Percentiles rank a stretch among this genome's conserved stretches.
phyloP scores from a whole-genome alignment of 2,329 filamentous ascomycete genomes.

The Sporothrix sp. region DNA sequence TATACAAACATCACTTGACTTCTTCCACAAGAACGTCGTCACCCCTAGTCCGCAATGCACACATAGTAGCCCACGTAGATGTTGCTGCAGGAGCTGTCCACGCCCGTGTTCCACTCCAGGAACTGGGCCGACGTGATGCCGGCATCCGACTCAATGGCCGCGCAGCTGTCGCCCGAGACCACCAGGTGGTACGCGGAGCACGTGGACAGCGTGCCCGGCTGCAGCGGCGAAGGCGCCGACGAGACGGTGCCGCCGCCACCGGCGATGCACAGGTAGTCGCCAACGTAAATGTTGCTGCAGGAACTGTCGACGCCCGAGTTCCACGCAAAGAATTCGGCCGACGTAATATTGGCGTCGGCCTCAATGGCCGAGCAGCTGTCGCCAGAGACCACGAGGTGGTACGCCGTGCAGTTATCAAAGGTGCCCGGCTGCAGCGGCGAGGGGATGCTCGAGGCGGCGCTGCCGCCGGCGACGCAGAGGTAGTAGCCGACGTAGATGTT shows the following conservation, averaged over 20 bases:
- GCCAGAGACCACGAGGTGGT: constrained; percentile 24
- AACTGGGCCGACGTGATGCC: constrained; percentile 15
- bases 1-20: too few species aligned
- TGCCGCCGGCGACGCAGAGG: constrained; percentile 2
- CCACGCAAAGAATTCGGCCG: constrained; percentile 14
- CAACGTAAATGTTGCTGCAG: constrained; percentile 18
- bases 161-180: constrained; percentile 25
- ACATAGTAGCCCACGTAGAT: constrained; percentile 18
- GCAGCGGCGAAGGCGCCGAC: constrained; percentile 10
- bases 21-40: too few species aligned
- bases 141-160: constrained; percentile 13
- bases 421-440: constrained; percentile 15
- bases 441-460: not conserved
- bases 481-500: constrained; percentile 10
- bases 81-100: constrained; percentile 17
- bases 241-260: not conserved
- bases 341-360: constrained; percentile 8
- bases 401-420: constrained; percentile 22
- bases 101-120: constrained; percentile 15
- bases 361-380: constrained; percentile 23
- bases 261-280: constrained; percentile 17
- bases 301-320: constrained; percentile 13
- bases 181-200: constrained; percentile 27
- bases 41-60: too few species aligned
- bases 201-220: constrained; percentile 11